These are phyloP conservation scores for Eucalyptus erythrocorys DNA, from an alignment of 345 rosid genomes.

Conservation along the genomic window DNA sequence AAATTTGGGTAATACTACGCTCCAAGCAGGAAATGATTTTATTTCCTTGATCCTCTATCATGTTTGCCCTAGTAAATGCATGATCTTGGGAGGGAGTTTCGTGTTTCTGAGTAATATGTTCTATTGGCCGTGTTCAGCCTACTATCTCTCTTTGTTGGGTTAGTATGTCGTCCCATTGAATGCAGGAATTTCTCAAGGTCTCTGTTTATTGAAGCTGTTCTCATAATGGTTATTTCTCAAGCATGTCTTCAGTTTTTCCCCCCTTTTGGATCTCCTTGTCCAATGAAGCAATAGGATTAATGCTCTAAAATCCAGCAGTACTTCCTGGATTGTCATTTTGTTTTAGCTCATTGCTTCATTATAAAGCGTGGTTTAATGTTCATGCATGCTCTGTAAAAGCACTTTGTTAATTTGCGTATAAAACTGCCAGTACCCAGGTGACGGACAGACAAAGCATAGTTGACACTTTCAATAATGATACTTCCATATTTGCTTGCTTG, in stretches of 20 bases:
- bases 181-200: neutral
- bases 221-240: neutral
- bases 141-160: neutral
- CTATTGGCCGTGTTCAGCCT: neutral
- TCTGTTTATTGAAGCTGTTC: neutral
- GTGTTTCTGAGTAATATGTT: neutral
- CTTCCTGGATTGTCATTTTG: neutral
- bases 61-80: neutral
- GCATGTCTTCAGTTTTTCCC: neutral
- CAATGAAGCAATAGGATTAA: neutral
- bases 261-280: neutral
- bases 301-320: neutral
- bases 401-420: neutral
- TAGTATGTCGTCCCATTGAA: neutral
- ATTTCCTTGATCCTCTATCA: neutral
- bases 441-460: conserved; percentile 85
- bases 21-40: neutral
- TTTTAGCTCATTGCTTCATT: neutral
- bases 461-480: conserved; percentile 70
- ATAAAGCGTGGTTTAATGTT: neutral
- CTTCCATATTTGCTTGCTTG: conserved; percentile 74
- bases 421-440: conserved; percentile 63
- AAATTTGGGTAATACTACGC: neutral
- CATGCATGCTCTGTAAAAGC: neutral
- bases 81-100: neutral